Evolutionary conservation across 441 rosid genomes (phyloP), one percentile per base, ranked within the genome.

Genomic region (Jatropha podagrica): DNA sequence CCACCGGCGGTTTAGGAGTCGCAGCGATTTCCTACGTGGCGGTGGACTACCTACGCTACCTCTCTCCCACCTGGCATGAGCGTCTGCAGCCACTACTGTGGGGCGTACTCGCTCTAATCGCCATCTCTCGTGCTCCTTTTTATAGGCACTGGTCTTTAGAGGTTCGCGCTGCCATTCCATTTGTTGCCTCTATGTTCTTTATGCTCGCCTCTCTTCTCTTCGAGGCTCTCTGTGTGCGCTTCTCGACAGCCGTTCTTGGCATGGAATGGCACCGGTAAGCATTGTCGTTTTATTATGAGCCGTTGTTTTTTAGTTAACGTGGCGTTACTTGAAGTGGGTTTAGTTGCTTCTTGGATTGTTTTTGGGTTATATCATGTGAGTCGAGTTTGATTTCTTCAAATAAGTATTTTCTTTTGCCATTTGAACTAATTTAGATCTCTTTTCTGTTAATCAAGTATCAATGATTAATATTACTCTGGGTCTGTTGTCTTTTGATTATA

Each of bases 191-290:
- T 42, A 81, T 92, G 80, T 12, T 90, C 60, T 90, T 95, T 81
- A 71, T 91, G 96, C 98, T 95, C 61, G 73, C 82, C 18, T 84
- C 91, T 74, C 87, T 95, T 44, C 94, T 93, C 74, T 87, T 83
- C 63, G 97, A 93, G 65, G 91, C 92, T 80, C 84, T 91, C 61
- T 88, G 89, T 62, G 99, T 95, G n/a, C 95, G 99, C 81, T 91
- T 81, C 73, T 90, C 87, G 75, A 90, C 97, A 13, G 93, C 96
- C 61, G 92, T 92, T 67, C 97, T 92, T 49, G 97, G 97, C 80
- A 87, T 90, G 48, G 95, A 95, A 77, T 91, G 98, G 97, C 95
- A 95, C 84, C 80, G 91, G 97, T 94, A 85, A 72, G 18, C 40
- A 51, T 5, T 56, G 7, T 56, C 3, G 12, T 56, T 54, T 63